A percentile compares a stretch with the other conserved stretches of the same genome.
Conservation (phyloP, 2,329 filamentous ascomycete species). For the Raffaelea albimanens region DNA sequence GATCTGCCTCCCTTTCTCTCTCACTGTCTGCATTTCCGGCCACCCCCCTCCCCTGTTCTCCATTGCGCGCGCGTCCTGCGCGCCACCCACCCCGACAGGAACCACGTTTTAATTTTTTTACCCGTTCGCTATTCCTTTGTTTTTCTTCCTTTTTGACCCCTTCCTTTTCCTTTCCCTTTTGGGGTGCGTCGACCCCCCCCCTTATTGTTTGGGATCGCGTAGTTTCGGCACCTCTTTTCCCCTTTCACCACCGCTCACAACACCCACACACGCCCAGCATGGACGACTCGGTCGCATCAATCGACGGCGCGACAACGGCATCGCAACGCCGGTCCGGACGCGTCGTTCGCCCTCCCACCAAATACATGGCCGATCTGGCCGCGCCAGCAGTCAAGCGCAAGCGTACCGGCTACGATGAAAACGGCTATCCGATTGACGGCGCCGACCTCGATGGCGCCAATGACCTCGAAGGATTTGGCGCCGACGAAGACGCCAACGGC, state of each 20-base stretch:
- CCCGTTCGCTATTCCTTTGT: neutral
- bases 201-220: neutral
- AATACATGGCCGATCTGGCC: constrained; percentile 45
- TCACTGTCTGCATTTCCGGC: too few species aligned
- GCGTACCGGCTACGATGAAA: constrained; percentile 26
- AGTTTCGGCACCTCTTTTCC: too few species aligned
- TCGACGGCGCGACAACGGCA: constrained; percentile 24
- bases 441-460: constrained; percentile 34
- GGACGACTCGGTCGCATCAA: constrained; percentile 5
- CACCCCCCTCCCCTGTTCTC: neutral
- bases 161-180: too few species aligned
- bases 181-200: too few species aligned
- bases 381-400: constrained; percentile 47
- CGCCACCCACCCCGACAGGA: neutral
- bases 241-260: too few species aligned
- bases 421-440: neutral
- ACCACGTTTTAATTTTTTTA: neutral
- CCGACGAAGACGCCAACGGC: constrained; percentile 20
- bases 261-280: neutral
- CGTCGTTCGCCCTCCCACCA: constrained; percentile 51
- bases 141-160: too few species aligned
- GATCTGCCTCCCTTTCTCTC: too few species aligned
- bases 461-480: constrained; percentile 33
- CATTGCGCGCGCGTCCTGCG: neutral
- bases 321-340: constrained; percentile 60